Conservation (phyloP, 2,329 filamentous ascomycete genomes). For the Clarireedia homoeocarpa region DNA sequence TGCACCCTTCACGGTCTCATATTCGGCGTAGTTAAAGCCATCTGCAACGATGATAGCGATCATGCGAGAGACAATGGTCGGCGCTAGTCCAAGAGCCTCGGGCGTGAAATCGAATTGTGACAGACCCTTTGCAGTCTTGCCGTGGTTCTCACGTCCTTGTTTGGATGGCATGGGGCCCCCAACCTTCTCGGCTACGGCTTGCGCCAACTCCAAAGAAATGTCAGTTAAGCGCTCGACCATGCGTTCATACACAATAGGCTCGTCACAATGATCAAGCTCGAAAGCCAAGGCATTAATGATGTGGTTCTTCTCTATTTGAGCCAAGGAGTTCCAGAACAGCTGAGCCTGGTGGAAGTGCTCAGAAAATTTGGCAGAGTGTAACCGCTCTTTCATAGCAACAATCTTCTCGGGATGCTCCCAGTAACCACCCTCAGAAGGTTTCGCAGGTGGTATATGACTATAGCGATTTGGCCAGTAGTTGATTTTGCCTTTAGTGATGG, state of each 20-base stretch:
- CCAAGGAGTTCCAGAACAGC: constrained; percentile 75
- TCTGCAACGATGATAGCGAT: constrained; percentile 72
- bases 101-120: constrained; percentile 63
- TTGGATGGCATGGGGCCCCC: constrained; percentile 53
- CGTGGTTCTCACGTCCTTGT: constrained; percentile 50
- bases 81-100: constrained; percentile 34
- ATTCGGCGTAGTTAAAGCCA: constrained; percentile 62
- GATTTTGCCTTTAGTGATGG: constrained; percentile 62
- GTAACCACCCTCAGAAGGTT: constrained; percentile 56
- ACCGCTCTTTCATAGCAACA: constrained; percentile 61
- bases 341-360: constrained; percentile 75
- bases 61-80: constrained; percentile 63
- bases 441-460: constrained; percentile 54
- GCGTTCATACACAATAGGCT: constrained; percentile 66
- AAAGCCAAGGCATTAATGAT: constrained; percentile 54
- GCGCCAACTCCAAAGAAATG: constrained; percentile 63
- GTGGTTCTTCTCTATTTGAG: constrained; percentile 57
- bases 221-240: constrained; percentile 61
- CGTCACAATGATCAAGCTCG: constrained; percentile 76
- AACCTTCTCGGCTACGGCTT: constrained; percentile 61
- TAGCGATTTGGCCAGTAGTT: constrained; percentile 78
- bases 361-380: constrained; percentile 64
- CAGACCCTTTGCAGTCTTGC: constrained; percentile 57
- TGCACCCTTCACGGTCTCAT: constrained; percentile 56
- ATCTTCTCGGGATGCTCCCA: constrained; percentile 59